Percentiles rank a stretch among this genome's conserved stretches.
Conservation (phyloP, 371 early-diverging fungal species). For the Mucor indicus region DNA sequence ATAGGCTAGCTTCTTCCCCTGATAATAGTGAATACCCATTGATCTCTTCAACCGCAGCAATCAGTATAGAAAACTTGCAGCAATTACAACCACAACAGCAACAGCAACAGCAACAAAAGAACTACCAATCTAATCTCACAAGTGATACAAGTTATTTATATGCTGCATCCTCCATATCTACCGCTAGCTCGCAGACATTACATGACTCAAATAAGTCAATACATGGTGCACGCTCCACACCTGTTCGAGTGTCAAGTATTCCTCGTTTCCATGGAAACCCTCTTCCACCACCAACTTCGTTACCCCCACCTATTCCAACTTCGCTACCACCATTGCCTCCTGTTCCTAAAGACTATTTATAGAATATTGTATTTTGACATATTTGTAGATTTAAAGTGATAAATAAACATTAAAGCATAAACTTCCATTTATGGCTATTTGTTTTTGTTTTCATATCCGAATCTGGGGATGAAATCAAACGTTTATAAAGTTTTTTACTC, state of each 20-base stretch:
- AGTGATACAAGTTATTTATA: not conserved
- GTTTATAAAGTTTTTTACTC: no score
- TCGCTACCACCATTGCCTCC: slow-evolving; percentile 22
- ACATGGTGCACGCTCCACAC: slow-evolving; percentile 2
- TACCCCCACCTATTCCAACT: slow-evolving; percentile 27
- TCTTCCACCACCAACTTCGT: slow-evolving; percentile 28
- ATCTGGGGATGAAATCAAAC: not conserved
- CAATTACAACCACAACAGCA: not conserved
- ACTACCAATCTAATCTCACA: not conserved
- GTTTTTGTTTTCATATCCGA: slow-evolving; percentile 4
- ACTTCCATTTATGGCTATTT: slow-evolving; percentile 1
- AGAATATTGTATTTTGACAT: not conserved
- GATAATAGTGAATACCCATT: slow-evolving; percentile 37
- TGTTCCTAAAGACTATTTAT: slow-evolving; percentile 3
- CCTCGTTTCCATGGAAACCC: slow-evolving; percentile 14
- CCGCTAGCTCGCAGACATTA: slow-evolving; percentile 9
- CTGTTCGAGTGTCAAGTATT: slow-evolving; percentile 18
- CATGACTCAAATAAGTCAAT: slow-evolving; percentile 1
- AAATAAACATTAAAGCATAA: not conserved
- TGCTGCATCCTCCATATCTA: not conserved
- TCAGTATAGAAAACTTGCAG: slow-evolving; percentile 4
- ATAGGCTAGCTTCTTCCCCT: slow-evolving; percentile 28
- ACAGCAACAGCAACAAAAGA: not conserved
- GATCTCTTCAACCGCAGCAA: slow-evolving; percentile 29
- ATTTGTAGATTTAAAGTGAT: not conserved